phyloP scores from a whole-genome alignment of 2,329 filamentous ascomycete genomes.

The Orbilia javanica region DNA sequence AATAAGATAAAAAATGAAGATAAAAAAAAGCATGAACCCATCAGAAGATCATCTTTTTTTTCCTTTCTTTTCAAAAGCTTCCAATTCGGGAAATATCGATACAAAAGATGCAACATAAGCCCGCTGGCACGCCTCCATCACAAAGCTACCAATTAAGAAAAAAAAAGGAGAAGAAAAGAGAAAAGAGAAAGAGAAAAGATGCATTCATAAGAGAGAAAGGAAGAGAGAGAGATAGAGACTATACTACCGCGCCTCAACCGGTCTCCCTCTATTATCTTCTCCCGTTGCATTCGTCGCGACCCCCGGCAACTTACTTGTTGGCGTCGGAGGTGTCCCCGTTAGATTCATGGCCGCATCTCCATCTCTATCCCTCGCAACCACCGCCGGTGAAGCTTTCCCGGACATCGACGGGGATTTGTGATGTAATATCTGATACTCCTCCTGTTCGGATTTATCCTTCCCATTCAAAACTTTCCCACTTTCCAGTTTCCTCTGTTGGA shows the following conservation, averaged over 20 bases:
- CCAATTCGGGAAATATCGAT: slow-evolving; percentile 18
- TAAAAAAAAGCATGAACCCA: background rate
- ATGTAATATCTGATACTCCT: slow-evolving; percentile 57
- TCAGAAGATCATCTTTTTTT: background rate
- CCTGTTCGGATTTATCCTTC: slow-evolving; percentile 55
- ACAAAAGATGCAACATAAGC: background rate
- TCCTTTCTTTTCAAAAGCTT: background rate
- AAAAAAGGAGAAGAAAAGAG: background rate
- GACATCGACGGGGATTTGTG: slow-evolving; percentile 58
- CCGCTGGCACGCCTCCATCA: too few relatives aligned
- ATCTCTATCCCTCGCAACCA: slow-evolving; percentile 37
- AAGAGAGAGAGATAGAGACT: too few relatives aligned
- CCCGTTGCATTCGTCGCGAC: background rate
- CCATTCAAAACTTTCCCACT: slow-evolving; percentile 54
- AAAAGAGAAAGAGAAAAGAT: too few relatives aligned
- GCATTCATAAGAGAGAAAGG: too few relatives aligned
- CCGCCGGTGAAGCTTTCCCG: slow-evolving; percentile 46
- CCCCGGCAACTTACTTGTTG: slow-evolving; percentile 16
- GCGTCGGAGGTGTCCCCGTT: slow-evolving; percentile 30
- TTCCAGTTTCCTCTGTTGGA: slow-evolving; percentile 57
- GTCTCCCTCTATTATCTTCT: slow-evolving; percentile 47
- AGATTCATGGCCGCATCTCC: slow-evolving; percentile 45
- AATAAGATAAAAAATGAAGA: too few relatives aligned
- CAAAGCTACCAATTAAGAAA: background rate
- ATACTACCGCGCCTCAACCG: slow-evolving; percentile 55